Evolutionary conservation across 2,329 filamentous ascomycete genomes (phyloP).

Genomic region (Epichloe aotearoae): DNA sequence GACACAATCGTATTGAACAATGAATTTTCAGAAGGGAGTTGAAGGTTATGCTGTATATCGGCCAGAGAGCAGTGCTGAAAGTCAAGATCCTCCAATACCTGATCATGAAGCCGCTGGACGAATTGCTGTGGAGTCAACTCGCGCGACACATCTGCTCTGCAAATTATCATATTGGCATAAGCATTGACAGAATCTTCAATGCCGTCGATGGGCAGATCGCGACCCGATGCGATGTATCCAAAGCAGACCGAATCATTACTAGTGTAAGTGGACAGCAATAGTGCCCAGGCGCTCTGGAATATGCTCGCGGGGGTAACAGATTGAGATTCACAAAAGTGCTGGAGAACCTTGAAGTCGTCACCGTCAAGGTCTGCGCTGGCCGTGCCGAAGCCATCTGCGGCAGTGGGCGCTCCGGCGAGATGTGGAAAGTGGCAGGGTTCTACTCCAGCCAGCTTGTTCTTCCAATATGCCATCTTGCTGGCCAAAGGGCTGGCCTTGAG

Average conservation of each 20-base stretch:
- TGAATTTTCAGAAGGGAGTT: conserved; percentile 2
- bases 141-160: neutral
- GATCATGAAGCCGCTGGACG: conserved; percentile 22
- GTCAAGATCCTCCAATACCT: conserved; percentile 31
- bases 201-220: neutral
- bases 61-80: conserved; percentile 35
- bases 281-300: conserved; percentile 7
- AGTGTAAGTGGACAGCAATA: conserved; percentile 5
- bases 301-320: conserved; percentile 11
- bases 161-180: conserved; percentile 3
- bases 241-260: conserved; percentile 1
- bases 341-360: conserved; percentile 1
- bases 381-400: neutral
- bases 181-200: conserved; percentile 4
- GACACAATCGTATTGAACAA: conserved; percentile 23
- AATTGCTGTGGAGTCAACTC: conserved; percentile 25
- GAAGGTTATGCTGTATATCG: conserved; percentile 26
- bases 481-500: neutral
- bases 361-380: neutral
- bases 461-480: conserved; percentile 7
- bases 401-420: neutral
- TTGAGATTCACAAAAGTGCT: conserved; percentile 23
- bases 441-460: conserved; percentile 3
- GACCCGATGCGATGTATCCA: conserved; percentile 2
- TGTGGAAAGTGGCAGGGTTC: conserved; percentile 8